These are phyloP conservation scores for Umbelopsis isabellina DNA, from an alignment of 192 early-diverging fungal species.

Conservation along the genomic window DNA sequence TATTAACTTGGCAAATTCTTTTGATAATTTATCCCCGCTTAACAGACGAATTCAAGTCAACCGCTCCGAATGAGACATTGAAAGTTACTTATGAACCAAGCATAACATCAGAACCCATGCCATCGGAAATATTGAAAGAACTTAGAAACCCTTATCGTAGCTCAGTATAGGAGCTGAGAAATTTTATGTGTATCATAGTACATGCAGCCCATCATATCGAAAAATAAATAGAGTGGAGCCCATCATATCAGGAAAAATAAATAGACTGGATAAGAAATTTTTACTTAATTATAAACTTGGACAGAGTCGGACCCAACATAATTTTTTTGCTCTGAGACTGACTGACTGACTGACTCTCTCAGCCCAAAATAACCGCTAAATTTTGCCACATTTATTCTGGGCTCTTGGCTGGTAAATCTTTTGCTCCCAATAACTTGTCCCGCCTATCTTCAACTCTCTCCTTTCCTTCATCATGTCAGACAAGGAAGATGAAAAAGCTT, in stretches of 20 bases:
- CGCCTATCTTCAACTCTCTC: background rate
- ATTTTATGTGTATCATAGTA: background rate
- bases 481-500: conserved; percentile 41
- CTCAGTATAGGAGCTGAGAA: background rate
- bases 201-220: background rate
- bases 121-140: conserved; percentile 31
- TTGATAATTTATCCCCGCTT: background rate
- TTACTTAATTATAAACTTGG: too few relatives aligned
- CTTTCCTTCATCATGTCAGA: conserved; percentile 22
- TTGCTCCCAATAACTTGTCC: background rate
- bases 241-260: too few relatives aligned
- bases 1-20: background rate
- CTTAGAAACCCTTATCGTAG: conserved; percentile 35
- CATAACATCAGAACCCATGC: conserved; percentile 27
- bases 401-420: background rate
- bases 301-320: too few relatives aligned
- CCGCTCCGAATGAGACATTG: conserved; percentile 28
- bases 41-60: conserved; percentile 37
- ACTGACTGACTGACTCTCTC: too few relatives aligned
- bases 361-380: too few relatives aligned
- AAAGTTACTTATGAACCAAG: conserved; percentile 32
- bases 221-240: background rate
- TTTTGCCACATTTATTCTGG: background rate
- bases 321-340: too few relatives aligned
- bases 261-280: too few relatives aligned